These are phyloP conservation scores for Boechera retrofracta DNA, from an alignment of 345 rosid genomes.

Conservation along the genomic window DNA sequence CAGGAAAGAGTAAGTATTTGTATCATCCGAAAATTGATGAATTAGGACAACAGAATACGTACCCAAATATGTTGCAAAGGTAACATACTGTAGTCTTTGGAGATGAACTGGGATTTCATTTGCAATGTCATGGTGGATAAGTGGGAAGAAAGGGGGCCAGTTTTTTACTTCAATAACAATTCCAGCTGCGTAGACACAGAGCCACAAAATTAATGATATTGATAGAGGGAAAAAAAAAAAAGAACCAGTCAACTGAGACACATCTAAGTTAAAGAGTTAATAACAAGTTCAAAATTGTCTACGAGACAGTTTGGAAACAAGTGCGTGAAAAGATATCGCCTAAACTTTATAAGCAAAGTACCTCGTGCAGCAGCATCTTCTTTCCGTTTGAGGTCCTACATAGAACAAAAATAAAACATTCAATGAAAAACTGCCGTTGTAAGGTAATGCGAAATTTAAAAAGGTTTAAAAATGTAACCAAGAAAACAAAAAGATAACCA, in stretches of 20 bases:
- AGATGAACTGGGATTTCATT: conserved; percentile 86
- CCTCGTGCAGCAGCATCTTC: conserved; percentile 99
- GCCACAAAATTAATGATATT: not conserved
- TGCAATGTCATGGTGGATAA: conserved; percentile 88
- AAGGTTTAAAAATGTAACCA: conserved; percentile 3
- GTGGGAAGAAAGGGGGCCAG: conserved; percentile 86
- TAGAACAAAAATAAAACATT: conserved; percentile 31
- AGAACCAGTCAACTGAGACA: not conserved
- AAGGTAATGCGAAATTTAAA: not conserved
- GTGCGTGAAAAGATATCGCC: too few relatives aligned
- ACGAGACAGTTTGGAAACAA: not conserved
- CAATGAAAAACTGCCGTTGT: not conserved
- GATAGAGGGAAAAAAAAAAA: not conserved
- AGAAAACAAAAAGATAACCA: not conserved
- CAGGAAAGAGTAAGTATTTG: conserved; percentile 15
- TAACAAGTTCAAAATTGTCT: not conserved
- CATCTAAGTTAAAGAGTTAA: not conserved
- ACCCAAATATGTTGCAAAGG: conserved; percentile 80
- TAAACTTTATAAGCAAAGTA: conserved; percentile 18
- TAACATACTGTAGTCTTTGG: conserved; percentile 74
- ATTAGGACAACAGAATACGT: conserved; percentile 14
- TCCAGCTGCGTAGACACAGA: conserved; percentile 62
- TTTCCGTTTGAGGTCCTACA: conserved; percentile 77
- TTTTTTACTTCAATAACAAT: conserved; percentile 76
- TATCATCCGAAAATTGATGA: conserved; percentile 3